Conservation (phyloP, 352 stramenopile genomes). For the Pilasporangium apinafurcum region DNA sequence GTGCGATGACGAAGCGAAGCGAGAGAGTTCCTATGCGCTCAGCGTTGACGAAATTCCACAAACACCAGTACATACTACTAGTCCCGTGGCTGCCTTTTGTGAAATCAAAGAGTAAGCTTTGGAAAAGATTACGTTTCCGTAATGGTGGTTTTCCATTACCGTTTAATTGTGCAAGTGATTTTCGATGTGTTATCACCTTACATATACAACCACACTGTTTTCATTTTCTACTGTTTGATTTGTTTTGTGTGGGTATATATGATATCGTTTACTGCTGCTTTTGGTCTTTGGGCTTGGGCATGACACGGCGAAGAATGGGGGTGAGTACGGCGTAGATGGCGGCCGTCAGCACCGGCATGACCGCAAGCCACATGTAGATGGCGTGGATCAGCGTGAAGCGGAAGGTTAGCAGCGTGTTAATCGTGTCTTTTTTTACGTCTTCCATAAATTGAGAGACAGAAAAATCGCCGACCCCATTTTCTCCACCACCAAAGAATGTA, state of each 20-base stretch:
- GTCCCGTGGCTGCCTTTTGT: no score
- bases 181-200: no score
- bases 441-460: constrained; percentile 60
- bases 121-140: no score
- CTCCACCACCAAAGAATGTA: constrained; percentile 24
- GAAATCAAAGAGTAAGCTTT: no score
- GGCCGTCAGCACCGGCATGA: constrained; percentile 54
- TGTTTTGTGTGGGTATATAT: no score
- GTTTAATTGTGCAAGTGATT: no score
- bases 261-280: constrained; percentile 24
- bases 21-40: no score
- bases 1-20: background rate
- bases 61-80: no score
- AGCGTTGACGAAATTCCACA: no score
- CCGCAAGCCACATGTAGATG: constrained; percentile 75
- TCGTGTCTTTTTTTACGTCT: constrained; percentile 64
- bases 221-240: no score
- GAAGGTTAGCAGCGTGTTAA: constrained; percentile 71
- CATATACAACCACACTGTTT: no score
- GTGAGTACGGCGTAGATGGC: constrained; percentile 60
- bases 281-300: constrained; percentile 46
- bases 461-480: constrained; percentile 54
- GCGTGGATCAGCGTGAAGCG: constrained; percentile 75
- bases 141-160: no score
- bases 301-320: constrained; percentile 53